Base-by-base conservation (phyloP, 2,329 filamentous ascomycete genomes). In the Thyridium curvatum region DNA sequence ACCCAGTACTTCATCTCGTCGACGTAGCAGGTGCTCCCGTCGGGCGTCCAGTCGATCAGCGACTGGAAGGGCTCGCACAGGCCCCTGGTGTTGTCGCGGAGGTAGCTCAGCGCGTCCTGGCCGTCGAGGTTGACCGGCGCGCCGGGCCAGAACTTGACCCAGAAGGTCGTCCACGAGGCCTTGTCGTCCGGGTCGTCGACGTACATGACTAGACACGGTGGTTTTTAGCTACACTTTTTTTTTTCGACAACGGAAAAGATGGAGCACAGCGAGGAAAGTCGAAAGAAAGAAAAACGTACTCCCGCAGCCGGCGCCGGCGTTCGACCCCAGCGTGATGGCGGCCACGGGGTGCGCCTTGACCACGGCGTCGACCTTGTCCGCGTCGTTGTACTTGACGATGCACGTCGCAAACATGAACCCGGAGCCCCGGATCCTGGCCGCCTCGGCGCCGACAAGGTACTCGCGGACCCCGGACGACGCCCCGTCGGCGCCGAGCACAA, bases 1-100 rank as follows among this genome's bases (percentile, higher is more conserved):
- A 53, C 40, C 62, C 61, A 65, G 40, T 60, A 59, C 31, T 52
- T 56, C 54, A 65, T 62, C 42, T 63, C 55, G 40, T 61, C 53
- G 12, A 60, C 48, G 35, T 52, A 49, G 26, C 57, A 54, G 8
- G 37, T 41, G 26, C 52, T 56, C 18, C 47, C 55, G 13, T 56
- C 51, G 1, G 55, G 52, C 2, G 60, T 61, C 59, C 54, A 62
- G 21, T 60, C 53, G 26, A 64, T 51, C 10, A 52, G 51, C 5
- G 49, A 54, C 28, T 54, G 51, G 43, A 61, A 62, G 1, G 55
- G 52, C 30, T 55, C 57, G 3, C 49, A 47, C 10, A 61, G 38
- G 3, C 41, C 43, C 4, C 44, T 39, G 5, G 58, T 48, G 30
- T 53, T 52, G 7, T 43, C 39, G 34, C 52, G 52, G 37, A 62